Percentiles rank a stretch among this genome's conserved stretches.
phyloP scores from a whole-genome alignment of 2,329 filamentous ascomycete species.

The Chaetomiaceae sp. region DNA sequence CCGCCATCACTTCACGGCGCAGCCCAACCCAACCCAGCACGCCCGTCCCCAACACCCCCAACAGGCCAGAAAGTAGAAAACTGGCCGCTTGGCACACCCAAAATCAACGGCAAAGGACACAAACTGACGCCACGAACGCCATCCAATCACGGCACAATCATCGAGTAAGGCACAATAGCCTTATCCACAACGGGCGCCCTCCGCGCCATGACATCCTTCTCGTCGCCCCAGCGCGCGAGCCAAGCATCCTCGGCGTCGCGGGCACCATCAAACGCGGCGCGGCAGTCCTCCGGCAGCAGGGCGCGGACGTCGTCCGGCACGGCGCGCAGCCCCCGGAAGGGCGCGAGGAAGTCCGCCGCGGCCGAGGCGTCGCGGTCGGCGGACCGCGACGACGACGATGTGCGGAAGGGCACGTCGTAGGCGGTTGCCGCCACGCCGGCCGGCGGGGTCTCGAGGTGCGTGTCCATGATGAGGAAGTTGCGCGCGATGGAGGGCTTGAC shows the following conservation, averaged over 20 bases:
- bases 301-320: constrained; percentile 60
- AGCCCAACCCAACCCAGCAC: too few relatives aligned
- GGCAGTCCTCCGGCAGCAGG: constrained; percentile 63
- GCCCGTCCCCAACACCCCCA: too few relatives aligned
- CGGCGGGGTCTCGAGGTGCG: constrained; percentile 46
- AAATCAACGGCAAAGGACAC: not conserved
- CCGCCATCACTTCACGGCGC: too few relatives aligned
- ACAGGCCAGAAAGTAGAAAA: too few relatives aligned
- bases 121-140: constrained; percentile 1
- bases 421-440: constrained; percentile 40
- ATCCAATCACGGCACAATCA: constrained; percentile 23
- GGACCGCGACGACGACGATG: too few relatives aligned
- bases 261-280: constrained; percentile 64
- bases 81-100: too few relatives aligned
- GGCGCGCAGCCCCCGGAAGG: constrained; percentile 56
- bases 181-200: constrained; percentile 55
- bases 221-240: constrained; percentile 68
- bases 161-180: constrained; percentile 54
- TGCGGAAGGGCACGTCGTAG: constrained; percentile 38
- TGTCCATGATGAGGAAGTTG: constrained; percentile 53
- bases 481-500: constrained; percentile 45
- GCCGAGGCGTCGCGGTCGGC: constrained; percentile 30
- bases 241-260: constrained; percentile 60
- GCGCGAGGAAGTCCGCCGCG: constrained; percentile 39
- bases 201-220: constrained; percentile 51